phyloP scores from a whole-genome alignment of 768 basidiomycete genomes.

The Rubroboletus satanas region DNA sequence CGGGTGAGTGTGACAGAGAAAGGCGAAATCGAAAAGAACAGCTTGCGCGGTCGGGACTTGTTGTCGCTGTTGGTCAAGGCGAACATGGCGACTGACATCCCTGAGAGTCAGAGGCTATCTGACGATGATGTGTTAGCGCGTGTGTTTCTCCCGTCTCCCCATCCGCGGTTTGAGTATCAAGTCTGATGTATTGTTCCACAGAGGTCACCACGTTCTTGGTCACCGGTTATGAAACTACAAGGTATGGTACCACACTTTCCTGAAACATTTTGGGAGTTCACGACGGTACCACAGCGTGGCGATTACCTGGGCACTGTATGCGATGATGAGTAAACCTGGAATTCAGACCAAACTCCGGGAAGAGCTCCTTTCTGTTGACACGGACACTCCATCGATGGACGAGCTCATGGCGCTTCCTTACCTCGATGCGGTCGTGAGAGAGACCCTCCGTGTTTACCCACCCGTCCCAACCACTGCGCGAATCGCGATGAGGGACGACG shows the following conservation, averaged over 20 bases:
- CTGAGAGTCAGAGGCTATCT: constrained; percentile 49
- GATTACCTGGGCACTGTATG: constrained; percentile 46
- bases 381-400: constrained; percentile 65
- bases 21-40: constrained; percentile 33
- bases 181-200: constrained; percentile 16
- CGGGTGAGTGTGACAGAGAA: constrained; percentile 20
- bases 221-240: constrained; percentile 49
- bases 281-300: constrained; percentile 26
- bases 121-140: constrained; percentile 60
- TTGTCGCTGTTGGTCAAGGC: constrained; percentile 48
- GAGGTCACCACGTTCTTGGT: constrained; percentile 61
- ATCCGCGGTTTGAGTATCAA: no score
- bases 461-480: constrained; percentile 47
- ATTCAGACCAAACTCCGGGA: constrained; percentile 55
- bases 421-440: constrained; percentile 40
- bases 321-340: constrained; percentile 26
- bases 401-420: constrained; percentile 61
- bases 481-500: constrained; percentile 48
- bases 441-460: constrained; percentile 8
- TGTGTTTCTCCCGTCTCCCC: constrained; percentile 26
- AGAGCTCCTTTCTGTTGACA: constrained; percentile 49
- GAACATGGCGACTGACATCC: constrained; percentile 40
- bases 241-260: constrained; percentile 9
- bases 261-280: not conserved
- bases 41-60: constrained; percentile 47